These are phyloP conservation scores for Ramalina intermedia DNA, from an alignment of 495 filamentous ascomycete species.

Conservation along the genomic window DNA sequence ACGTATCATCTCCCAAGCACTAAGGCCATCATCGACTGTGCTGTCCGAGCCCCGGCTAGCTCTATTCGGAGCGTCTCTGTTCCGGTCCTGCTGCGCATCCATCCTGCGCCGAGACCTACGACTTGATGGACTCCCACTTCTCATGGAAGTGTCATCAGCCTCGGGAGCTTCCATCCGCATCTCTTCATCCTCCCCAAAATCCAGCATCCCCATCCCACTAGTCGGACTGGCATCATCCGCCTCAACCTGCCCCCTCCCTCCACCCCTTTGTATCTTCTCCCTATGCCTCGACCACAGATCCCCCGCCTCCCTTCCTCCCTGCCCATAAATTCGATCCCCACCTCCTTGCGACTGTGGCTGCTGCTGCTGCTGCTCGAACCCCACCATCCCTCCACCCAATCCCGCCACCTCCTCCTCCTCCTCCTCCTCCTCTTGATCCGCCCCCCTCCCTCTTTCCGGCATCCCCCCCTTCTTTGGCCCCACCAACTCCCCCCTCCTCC, in stretches of 20 bases:
- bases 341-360: not conserved
- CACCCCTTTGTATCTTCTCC: not conserved
- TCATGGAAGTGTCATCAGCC: not conserved
- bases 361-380: not conserved
- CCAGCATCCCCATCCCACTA: conserved; percentile 10
- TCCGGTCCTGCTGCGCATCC: conserved; percentile 1
- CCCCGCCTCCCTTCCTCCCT: conserved; percentile 7
- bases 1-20: conserved; percentile 13
- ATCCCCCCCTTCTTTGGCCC: not conserved
- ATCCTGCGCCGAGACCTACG: conserved; percentile 1
- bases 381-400: not conserved
- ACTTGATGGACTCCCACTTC: not conserved
- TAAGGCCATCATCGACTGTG: not conserved
- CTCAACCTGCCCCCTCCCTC: not conserved
- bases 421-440: conserved; percentile 2
- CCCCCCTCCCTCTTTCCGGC: conserved; percentile 3
- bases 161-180: not conserved
- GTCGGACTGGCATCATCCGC: conserved; percentile 14
- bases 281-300: conserved; percentile 7
- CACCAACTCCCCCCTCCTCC: not conserved
- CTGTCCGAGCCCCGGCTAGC: conserved; percentile 1
- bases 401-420: not conserved
- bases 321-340: not conserved
- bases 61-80: not conserved
- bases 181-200: not conserved